Base-by-base conservation (phyloP, 495 filamentous ascomycete genomes). In the Tuber umbilicatum region DNA sequence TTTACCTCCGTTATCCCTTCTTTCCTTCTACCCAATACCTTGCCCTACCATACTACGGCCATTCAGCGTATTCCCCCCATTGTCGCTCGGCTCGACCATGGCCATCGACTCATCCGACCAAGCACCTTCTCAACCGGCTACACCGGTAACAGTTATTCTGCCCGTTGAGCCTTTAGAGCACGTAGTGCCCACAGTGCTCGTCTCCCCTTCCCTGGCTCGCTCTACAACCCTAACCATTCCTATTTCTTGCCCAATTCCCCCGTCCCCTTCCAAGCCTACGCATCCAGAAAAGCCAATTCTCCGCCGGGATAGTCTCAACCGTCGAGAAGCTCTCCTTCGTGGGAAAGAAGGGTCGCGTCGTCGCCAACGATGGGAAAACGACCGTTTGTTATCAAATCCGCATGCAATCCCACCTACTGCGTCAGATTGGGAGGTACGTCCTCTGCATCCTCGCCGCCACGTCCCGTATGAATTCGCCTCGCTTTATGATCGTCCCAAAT, bases 361-460 rank as follows among this genome's bases (percentile, higher is more conserved):
- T 73, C 87, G 95, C 69, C 91, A 93, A 81, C 87, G 94, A 60
- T 97, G 94, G 93, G 95, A 99, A 85, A 99, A 99, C 83, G 94
- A 97, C 84, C 93, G 88, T 78, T 87, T 99, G 74, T 82, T 97
- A 76, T 86, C 89, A 83, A 95, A 97, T 80, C 96, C 95, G 60
- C 91, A 94, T 85, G 93, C 86, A 6, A 87, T 92, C 72, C 93
- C 94, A 1, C 96, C 95, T 1, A 85, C 90, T 37, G 88, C 93
- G 0, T 87, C 85, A 68, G 95, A 99, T 81, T 99, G 92, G 91
- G 86, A 88, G 73, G 86, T 93, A 42, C 87, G 87, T 42, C 94
- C 94, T 0, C 93, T 94, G 23, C 86, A 97, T 81, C 89, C 90
- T 19, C 88, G 91, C 19, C 89, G 90, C 75, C 84, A 86, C 35